Evolutionary conservation across 305 asterid genomes (phyloP).

Genomic region (Fraxinus sp.): DNA sequence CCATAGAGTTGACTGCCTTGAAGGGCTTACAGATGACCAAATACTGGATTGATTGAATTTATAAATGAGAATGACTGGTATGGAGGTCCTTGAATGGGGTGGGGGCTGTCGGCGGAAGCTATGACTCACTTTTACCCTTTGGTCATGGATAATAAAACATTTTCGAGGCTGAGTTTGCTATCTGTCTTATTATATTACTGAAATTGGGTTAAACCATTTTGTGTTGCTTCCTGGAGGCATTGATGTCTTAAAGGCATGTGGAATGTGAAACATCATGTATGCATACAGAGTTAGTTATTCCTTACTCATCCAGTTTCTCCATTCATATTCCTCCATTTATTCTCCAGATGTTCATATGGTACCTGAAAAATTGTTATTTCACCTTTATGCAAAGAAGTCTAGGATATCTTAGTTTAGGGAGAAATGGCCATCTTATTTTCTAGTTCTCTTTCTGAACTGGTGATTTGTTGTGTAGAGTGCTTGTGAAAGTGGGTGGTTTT

Average conservation of each 20-base stretch:
- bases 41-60: slow-evolving; percentile 6
- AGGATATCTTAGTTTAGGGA: background rate
- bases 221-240: slow-evolving; percentile 7
- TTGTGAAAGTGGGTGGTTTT: slow-evolving; percentile 76
- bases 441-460: slow-evolving; percentile 17
- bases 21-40: background rate
- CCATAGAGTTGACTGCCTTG: background rate
- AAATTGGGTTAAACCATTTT: slow-evolving; percentile 6
- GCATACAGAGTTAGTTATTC: background rate
- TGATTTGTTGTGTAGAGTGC: slow-evolving; percentile 62
- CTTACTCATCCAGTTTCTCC: background rate
- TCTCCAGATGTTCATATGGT: slow-evolving; percentile 14
- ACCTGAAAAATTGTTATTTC: background rate
- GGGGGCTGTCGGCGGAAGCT: background rate
- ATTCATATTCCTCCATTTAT: slow-evolving; percentile 1
- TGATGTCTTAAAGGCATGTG: background rate
- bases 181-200: slow-evolving; percentile 17
- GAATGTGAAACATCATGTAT: slow-evolving; percentile 3
- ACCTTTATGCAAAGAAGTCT: slow-evolving; percentile 19
- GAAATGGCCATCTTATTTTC: slow-evolving; percentile 6
- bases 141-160: background rate
- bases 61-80: background rate
- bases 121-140: background rate
- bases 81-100: slow-evolving; percentile 5
- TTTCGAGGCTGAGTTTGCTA: slow-evolving; percentile 6